Evolutionary conservation across 2,329 filamentous ascomycete species (phyloP), one percentile per base, ranked within the genome.

Genomic region (Apiospora sp.): DNA sequence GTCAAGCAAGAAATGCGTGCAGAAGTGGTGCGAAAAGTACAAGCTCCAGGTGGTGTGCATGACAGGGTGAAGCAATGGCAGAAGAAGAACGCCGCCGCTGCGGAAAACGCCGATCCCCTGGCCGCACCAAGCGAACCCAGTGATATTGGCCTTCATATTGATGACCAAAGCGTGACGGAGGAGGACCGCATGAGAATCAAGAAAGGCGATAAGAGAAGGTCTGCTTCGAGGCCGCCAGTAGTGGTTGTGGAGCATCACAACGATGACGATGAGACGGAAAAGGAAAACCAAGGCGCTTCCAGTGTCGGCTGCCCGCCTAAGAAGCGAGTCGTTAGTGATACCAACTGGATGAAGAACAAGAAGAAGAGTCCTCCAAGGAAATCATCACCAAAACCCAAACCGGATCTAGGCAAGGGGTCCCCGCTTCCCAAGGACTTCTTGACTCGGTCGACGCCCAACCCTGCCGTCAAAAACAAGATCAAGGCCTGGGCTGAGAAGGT

Each of bases 311-410:
- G 86, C 69, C 90, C 94, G 67, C 96, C 96, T 22, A 95, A 94
- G 84, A 98, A 97, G 87, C 91, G 95, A 75, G 94, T 98, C 71
- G 91, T 98, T 74, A 98, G 95, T 81, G 96, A 98, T 83, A 93
- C 93, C 71, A 94, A 98, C 83, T 98, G 96, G 93, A 90, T 90
- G 83, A 92, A 91, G 79, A 82, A 83, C 81, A 87, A 86, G 73
- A 88, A 86, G 73, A 87, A 85, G 73, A 87, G 81, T 72, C 82
- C 87, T 12, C 81, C 86, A 0, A 85, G 83, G 73, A 84, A 82
- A 73, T 80, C 80, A 16, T 82, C 84, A 2, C 83, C 84, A 1
- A 82, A 82, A 72, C 75, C 76, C 4, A 79, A 79, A 64, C 80
- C 80, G 69, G 76, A 74, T 4, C 72, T 77, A 6, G 80, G 82